Percentiles rank a stretch among this genome's conserved stretches.
phyloP scores from a whole-genome alignment of 306 rosid species.

The Castanea mollissima region DNA sequence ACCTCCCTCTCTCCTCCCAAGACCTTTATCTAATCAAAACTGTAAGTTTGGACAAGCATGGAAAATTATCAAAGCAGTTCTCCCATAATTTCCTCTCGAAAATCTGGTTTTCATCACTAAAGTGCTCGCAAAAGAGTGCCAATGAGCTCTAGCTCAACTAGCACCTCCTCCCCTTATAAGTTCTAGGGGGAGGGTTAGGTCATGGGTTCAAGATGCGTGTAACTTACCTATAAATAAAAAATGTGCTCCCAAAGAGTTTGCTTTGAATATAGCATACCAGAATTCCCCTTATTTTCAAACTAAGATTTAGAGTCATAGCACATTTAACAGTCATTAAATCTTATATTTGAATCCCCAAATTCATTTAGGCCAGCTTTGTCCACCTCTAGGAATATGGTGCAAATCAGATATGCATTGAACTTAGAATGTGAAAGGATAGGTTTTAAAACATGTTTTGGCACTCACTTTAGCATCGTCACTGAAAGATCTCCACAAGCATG shows the following conservation, averaged over 20 bases:
- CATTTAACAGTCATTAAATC: neutral
- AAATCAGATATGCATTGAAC: neutral
- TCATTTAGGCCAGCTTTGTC: neutral
- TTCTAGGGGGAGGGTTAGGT: no score
- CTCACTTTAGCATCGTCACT: slow-evolving; percentile 84
- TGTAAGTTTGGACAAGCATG: neutral
- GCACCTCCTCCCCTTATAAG: no score
- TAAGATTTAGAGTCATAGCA: neutral
- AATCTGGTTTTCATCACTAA: neutral
- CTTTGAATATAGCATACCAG: neutral
- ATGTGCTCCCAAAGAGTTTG: no score
- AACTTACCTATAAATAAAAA: no score
- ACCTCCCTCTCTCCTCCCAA: neutral
- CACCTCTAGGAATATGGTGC: neutral
- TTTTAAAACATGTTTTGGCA: slow-evolving; percentile 14
- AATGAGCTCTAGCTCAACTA: no score
- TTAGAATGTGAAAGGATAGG: slow-evolving; percentile 5
- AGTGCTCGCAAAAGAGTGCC: no score
- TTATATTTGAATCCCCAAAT: neutral
- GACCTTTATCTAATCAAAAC: neutral
- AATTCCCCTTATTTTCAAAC: neutral
- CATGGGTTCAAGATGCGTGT: no score
- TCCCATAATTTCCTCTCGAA: neutral
- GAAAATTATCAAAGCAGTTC: neutral
- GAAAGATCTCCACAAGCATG: slow-evolving; percentile 99